A percentile compares a stretch with the other conserved stretches of the same genome.
These are phyloP conservation scores for Turnera subulata DNA, from an alignment of 345 rosid genomes.

Conservation along the genomic window DNA sequence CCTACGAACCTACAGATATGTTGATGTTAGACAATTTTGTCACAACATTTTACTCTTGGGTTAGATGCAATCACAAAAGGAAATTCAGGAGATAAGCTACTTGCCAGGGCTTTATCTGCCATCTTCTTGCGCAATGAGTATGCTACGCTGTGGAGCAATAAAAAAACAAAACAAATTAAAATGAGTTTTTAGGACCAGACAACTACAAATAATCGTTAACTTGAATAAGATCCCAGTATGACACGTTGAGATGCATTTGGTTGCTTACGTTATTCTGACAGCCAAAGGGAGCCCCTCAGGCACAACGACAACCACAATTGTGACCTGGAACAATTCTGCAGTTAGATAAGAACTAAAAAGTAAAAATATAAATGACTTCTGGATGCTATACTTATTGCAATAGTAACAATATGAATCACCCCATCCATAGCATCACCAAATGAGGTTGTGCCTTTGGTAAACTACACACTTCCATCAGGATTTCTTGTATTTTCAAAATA, in stretches of 20 bases:
- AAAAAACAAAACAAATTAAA: neutral
- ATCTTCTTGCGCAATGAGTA: slow-evolving; percentile 99
- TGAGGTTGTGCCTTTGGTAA: slow-evolving; percentile 60
- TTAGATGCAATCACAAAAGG: slow-evolving; percentile 5
- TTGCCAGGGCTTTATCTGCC: slow-evolving; percentile 98
- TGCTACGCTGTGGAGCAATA: slow-evolving; percentile 58
- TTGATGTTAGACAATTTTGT: slow-evolving; percentile 17
- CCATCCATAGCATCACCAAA: slow-evolving; percentile 57
- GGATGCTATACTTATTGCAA: slow-evolving; percentile 59
- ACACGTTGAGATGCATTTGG: neutral
- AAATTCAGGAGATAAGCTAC: slow-evolving; percentile 22
- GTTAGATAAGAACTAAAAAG: slow-evolving; percentile 19
- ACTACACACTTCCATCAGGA: slow-evolving; percentile 50
- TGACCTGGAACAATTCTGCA: slow-evolving; percentile 54
- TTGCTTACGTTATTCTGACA: slow-evolving; percentile 93
- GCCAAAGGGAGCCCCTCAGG: slow-evolving; percentile 99
- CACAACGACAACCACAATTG: slow-evolving; percentile 98
- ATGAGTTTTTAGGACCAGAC: neutral
- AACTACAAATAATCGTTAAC: neutral
- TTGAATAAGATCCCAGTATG: neutral
- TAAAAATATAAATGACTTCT: neutral
- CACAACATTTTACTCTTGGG: neutral
- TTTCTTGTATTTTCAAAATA: slow-evolving; percentile 73
- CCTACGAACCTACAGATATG: slow-evolving; percentile 75
- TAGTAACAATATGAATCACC: slow-evolving; percentile 76